phyloP scores from a whole-genome alignment of 2,329 filamentous ascomycete species.

The Fusarium circinatum region DNA sequence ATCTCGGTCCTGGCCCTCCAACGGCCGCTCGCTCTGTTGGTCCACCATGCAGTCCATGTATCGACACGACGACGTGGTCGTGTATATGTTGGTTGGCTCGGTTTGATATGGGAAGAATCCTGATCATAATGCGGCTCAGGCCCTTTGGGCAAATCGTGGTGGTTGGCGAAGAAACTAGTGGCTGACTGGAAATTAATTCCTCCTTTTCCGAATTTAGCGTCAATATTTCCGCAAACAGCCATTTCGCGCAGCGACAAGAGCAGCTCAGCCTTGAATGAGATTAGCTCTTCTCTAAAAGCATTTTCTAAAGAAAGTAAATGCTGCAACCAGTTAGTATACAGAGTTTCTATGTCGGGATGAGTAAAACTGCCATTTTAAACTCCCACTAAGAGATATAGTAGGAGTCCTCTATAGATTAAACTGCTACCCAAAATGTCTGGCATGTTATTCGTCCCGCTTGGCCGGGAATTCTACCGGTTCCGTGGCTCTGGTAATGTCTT shows the following conservation, averaged over 20 bases:
- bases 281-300: not conserved
- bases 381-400: not conserved
- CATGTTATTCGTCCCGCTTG: not conserved
- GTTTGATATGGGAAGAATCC: not conserved
- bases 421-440: not conserved
- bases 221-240: not conserved
- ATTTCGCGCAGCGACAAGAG: not conserved
- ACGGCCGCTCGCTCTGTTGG: not conserved
- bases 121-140: not conserved
- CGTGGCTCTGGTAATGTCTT: not conserved
- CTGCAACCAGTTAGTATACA: not conserved
- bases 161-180: not conserved
- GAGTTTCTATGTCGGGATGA: not conserved
- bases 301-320: not conserved
- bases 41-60: not conserved
- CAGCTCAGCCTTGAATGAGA: not conserved
- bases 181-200: conserved; percentile 5
- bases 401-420: not conserved
- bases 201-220: not conserved
- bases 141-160: not conserved
- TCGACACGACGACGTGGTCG: not conserved
- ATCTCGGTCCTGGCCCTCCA: not conserved
- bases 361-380: not conserved
- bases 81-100: not conserved
- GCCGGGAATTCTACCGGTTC: not conserved